phyloP scores from a whole-genome alignment of 2,329 filamentous ascomycete species.

The Metarhizium humberi region DNA sequence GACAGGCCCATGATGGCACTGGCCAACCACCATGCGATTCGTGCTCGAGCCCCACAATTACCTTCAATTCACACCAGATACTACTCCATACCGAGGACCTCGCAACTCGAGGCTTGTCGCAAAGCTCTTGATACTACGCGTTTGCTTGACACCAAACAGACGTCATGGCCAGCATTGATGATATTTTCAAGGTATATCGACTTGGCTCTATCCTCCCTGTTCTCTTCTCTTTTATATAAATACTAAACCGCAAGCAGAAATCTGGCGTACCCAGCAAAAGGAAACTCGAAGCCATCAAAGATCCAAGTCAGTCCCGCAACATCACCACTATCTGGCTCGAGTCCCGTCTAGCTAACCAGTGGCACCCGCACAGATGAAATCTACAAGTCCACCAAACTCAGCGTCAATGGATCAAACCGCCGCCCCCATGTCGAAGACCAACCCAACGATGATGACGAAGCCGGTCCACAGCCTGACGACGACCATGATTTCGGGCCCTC shows the following conservation, averaged over 20 bases:
- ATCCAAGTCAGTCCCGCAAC: conserved; percentile 44
- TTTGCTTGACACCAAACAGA: too few relatives aligned
- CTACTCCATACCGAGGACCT: too few relatives aligned
- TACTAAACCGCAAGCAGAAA: conserved; percentile 17
- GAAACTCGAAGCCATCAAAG: conserved; percentile 51
- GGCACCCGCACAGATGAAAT: conserved; percentile 40
- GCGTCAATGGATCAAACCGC: conserved; percentile 33
- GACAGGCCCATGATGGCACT: too few relatives aligned
- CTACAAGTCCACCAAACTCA: conserved; percentile 53
- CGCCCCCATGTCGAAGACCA: conserved; percentile 34
- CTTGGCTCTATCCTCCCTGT: neutral
- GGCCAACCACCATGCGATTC: too few relatives aligned
- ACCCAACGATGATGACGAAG: conserved; percentile 31
- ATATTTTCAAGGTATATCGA: conserved; percentile 42
- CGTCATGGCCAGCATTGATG: conserved; percentile 47
- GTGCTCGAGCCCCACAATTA: too few relatives aligned
- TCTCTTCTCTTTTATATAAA: neutral
- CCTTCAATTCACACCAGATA: too few relatives aligned
- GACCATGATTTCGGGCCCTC: conserved; percentile 39
- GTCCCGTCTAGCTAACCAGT: neutral
- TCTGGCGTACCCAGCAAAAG: conserved; percentile 47
- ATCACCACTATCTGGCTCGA: neutral
- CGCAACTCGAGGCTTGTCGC: too few relatives aligned
- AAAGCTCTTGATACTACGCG: too few relatives aligned
- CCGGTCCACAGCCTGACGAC: conserved; percentile 40